These are phyloP conservation scores for Dacryopinax spathularia DNA, from an alignment of 768 basidiomycete species.

Conservation along the genomic window DNA sequence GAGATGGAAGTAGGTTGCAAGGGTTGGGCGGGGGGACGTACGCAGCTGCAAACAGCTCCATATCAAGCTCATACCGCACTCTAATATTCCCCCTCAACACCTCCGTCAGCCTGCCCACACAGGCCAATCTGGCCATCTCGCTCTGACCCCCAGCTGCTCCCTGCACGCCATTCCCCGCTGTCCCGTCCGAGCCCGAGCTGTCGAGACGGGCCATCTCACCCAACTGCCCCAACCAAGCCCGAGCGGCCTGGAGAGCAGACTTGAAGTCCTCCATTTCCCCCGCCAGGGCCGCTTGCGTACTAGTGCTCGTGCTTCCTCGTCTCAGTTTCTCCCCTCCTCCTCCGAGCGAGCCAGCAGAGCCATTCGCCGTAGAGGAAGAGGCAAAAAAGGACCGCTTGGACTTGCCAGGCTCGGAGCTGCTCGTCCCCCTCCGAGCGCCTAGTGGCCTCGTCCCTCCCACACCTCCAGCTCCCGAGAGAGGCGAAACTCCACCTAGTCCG, in stretches of 20 bases:
- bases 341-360: background rate
- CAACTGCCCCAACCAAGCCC: background rate
- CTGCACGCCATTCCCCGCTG: constrained; percentile 1
- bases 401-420: constrained; percentile 4
- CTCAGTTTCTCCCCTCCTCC: background rate
- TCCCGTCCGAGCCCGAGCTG: background rate
- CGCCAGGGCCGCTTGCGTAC: background rate
- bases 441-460: background rate
- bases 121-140: constrained; percentile 41
- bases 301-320: background rate
- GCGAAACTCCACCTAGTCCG: constrained; percentile 12
- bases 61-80: constrained; percentile 59
- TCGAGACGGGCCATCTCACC: background rate
- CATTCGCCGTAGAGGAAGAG: constrained; percentile 10
- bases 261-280: background rate
- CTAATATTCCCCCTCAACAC: constrained; percentile 56
- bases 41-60: constrained; percentile 60
- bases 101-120: constrained; percentile 49
- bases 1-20: background rate
- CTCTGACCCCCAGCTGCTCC: constrained; percentile 15
- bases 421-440: constrained; percentile 9
- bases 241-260: background rate
- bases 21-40: constrained; percentile 40
- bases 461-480: background rate
- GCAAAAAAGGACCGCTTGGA: constrained; percentile 15